phyloP scores from a whole-genome alignment of 768 basidiomycete species.

The Sutorius australiensis region DNA sequence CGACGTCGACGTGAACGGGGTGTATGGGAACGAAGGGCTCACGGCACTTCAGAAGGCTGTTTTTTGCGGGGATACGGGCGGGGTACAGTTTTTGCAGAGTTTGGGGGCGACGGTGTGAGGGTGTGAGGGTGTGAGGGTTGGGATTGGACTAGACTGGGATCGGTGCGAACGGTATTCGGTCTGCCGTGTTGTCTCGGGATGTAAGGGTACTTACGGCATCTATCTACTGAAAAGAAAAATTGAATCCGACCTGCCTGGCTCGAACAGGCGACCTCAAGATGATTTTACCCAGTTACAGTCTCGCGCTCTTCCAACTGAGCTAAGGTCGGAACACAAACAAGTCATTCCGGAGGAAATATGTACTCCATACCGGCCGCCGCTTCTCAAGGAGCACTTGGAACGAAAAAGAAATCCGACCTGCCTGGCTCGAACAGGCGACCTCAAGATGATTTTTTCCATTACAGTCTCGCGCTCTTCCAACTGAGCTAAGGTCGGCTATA shows the following conservation, averaged over 20 bases:
- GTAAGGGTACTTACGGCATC: neutral
- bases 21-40: constrained; percentile 15
- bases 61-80: constrained; percentile 17
- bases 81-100: constrained; percentile 18
- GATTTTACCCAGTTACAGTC: constrained; percentile 35
- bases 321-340: constrained; percentile 15
- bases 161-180: no score
- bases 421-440: constrained; percentile 44
- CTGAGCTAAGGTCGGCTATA: constrained; percentile 34
- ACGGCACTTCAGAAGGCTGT: constrained; percentile 25
- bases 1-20: constrained; percentile 19
- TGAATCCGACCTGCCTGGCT: constrained; percentile 38
- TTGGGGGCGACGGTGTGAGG: constrained; percentile 18
- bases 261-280: constrained; percentile 47
- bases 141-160: no score
- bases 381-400: neutral
- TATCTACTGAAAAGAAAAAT: neutral
- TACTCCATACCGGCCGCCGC: neutral
- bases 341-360: neutral
- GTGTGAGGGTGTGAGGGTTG: no score
- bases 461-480: constrained; percentile 51
- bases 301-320: constrained; percentile 51
- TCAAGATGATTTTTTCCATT: constrained; percentile 37
- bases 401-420: constrained; percentile 30
- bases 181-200: neutral